Evolutionary conservation across 2,329 filamentous ascomycete species (phyloP).

Genomic region (Fusarium fracticaudum): DNA sequence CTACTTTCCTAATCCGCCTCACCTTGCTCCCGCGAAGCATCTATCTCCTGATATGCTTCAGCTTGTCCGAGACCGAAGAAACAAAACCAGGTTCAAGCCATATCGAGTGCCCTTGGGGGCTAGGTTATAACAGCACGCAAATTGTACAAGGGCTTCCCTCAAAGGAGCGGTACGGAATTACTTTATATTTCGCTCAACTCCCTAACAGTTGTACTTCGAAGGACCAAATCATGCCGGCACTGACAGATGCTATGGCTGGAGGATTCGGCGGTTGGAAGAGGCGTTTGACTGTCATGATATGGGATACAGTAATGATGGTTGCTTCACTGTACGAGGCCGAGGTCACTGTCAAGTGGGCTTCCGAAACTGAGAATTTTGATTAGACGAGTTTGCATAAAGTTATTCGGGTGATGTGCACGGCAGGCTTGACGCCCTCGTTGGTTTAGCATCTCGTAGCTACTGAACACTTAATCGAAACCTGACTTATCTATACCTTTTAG

Average conservation of each 20-base stretch:
- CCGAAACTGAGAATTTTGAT: not conserved
- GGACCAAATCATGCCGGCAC: not conserved
- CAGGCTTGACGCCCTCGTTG: too few relatives aligned
- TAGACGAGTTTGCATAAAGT: not conserved
- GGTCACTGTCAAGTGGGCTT: not conserved
- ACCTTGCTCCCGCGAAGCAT: not conserved
- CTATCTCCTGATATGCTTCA: not conserved
- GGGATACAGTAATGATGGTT: not conserved
- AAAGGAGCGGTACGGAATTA: too few relatives aligned
- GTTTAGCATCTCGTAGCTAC: rapidly evolving
- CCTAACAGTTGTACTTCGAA: rapidly evolving
- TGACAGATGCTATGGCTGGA: too few relatives aligned
- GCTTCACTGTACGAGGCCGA: not conserved
- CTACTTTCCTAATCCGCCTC: not conserved
- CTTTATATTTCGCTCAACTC: too few relatives aligned
- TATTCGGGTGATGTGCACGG: too few relatives aligned
- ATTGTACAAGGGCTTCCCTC: not conserved
- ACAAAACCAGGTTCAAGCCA: not conserved
- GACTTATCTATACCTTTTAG: not conserved
- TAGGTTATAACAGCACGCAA: too few relatives aligned
- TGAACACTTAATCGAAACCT: not conserved
- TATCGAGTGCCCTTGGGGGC: not conserved
- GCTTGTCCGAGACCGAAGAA: not conserved
- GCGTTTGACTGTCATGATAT: not conserved
- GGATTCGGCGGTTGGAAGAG: not conserved